Evolutionary conservation across 202 grass and related monocot genomes (phyloP), one percentile per base, ranked within the genome.

Genomic region (Schoenoplectus triqueter): DNA sequence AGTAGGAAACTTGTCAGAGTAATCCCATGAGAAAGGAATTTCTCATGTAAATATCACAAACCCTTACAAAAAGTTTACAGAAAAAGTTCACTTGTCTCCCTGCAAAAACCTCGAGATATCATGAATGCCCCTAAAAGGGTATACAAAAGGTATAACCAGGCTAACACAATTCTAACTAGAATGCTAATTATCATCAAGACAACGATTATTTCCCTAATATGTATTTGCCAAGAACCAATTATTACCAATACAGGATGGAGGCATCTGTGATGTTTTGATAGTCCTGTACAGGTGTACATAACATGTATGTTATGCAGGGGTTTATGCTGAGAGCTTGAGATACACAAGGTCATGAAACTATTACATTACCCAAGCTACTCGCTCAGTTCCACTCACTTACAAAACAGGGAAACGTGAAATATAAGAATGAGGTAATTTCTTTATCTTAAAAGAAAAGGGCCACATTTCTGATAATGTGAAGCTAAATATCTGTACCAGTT

Each of bases 371-470:
- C 47, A 74, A 73, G 6, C 45, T 10, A 50, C 69, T 50, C 10
- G 3, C 9, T 70, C 42, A 41, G 52, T 8, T 74, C 49, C 48
- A 31, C 71, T 21, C 71, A 22, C 19, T 74, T 74, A 5, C 15
- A 9, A 48, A 47, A 69, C 10, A 63, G 3, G 1, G 40, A 31
- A 6, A 71, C 2, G 7, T 71, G 14, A 47, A 47, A 54, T 11
- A 48, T 15, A 57, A 57, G 15, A 57, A 57, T 57, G 19, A 7
- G 17, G 9, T 11, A 19, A 14, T 52, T 74, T 54, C 17, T 20
- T 50, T 51, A 74, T 74, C 71, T 74, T 74, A 6, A 74, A 51
- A 75, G 19, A 39, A 72, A 49, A 49, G 15, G 4, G 69, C 40
- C 6, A 47, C 41, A 70, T 46, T 70, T 70, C 41, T 45, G 14